Base-by-base conservation (phyloP, 116 monocot species). In the Trichopus zeylanicus region DNA sequence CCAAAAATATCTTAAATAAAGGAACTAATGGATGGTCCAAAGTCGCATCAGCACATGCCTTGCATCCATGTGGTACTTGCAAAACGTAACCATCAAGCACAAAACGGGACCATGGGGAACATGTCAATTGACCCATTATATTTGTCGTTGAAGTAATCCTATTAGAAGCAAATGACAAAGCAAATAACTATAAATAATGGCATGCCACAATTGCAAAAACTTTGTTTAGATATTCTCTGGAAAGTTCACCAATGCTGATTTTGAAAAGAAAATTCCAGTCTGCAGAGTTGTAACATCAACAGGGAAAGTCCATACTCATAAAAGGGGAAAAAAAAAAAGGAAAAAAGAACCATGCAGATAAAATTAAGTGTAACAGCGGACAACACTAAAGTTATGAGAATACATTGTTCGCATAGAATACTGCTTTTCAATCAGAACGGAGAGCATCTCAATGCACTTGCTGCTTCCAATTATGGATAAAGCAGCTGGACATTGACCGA, bases 331-430 rank as follows among this genome's bases (percentile, higher is more conserved):
- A n/a, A n/a, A n/a, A n/a, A n/a, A n/a, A n/a, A n/a, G n/a, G n/a
- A n/a, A n/a, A n/a, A n/a, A n/a, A n/a, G n/a, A n/a, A n/a, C n/a
- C n/a, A n/a, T n/a, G 42, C 12, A 18, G 18, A 33, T 42, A 15
- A 3, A 16, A 16, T n/a, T 13, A 42, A 42, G 42, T 42, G n/a
- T n/a, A 42, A 42, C 3, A 42, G n/a, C n/a, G 18, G n/a, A n/a
- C n/a, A n/a, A n/a, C n/a, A n/a, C n/a, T 42, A 42, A 42, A 42
- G 42, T 42, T 42, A n/a, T n/a, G 42, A 42, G 42, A 42, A 42
- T 42, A 42, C 13, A 42, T 42, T 42, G 13, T 3, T 3, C 13
- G 18, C n/a, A 1, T 42, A 42, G 42, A 42, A 42, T 42, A 42
- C n/a, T 42, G 42, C 42, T 42, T 42, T 42, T 16, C n/a, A 16